phyloP scores from a whole-genome alignment of 345 rosid species.

The Diplotaxis tenuifolia region DNA sequence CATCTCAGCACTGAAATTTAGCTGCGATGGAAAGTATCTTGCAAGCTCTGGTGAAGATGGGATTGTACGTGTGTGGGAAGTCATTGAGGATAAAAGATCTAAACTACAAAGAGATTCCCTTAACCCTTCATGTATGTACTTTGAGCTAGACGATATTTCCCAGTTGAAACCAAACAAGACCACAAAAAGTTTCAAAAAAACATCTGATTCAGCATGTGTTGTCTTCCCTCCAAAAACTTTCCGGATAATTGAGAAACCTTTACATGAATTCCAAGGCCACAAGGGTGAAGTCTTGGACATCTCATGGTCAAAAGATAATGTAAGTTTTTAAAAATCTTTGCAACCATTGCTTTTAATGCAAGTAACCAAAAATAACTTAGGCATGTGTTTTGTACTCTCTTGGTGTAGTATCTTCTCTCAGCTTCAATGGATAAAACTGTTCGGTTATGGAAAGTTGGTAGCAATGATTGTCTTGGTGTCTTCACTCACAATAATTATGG shows the following conservation, averaged over 20 bases:
- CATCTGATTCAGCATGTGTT: conserved; percentile 72
- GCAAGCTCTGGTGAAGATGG: conserved; percentile 83
- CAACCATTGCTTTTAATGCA: conserved; percentile 11
- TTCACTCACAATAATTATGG: conserved; percentile 79
- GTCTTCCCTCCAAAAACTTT: conserved; percentile 73
- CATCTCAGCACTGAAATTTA: conserved; percentile 71
- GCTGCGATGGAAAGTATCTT: conserved; percentile 72
- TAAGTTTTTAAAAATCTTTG: conserved; percentile 36
- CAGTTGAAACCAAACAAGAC: conserved; percentile 51
- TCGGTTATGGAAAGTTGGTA: conserved; percentile 71
- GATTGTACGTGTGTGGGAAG: conserved; percentile 65
- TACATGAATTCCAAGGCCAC: conserved; percentile 73
- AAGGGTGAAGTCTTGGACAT: conserved; percentile 63
- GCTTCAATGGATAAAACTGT: conserved; percentile 77
- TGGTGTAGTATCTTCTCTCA: conserved; percentile 64
- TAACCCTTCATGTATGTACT: conserved; percentile 68
- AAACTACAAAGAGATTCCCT: conserved; percentile 42
- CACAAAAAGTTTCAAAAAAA: conserved; percentile 51
- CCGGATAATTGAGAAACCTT: conserved; percentile 66
- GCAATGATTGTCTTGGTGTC: conserved; percentile 54
- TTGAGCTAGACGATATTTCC: conserved; percentile 60
- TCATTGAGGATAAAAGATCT: conserved; percentile 57
- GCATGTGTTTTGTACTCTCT: background rate
- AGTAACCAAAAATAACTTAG: background rate
- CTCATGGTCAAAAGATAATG: conserved; percentile 77